These are phyloP conservation scores for Colletotrichum tanaceti DNA, from an alignment of 2,329 filamentous ascomycete species.

Conservation along the genomic window DNA sequence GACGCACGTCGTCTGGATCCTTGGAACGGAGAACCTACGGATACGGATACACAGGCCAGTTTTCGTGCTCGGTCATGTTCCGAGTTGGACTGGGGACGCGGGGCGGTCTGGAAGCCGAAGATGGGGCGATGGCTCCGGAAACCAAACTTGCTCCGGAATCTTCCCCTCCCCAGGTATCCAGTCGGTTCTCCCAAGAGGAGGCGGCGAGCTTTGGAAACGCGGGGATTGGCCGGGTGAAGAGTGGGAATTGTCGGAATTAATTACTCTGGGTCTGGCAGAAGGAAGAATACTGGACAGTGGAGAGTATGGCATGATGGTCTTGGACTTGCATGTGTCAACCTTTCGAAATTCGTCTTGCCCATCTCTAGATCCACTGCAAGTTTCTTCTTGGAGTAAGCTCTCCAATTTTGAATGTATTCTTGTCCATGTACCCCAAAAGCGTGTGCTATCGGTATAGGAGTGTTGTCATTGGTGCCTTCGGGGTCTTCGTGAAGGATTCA, in stretches of 20 bases:
- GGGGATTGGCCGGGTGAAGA: conserved; percentile 11
- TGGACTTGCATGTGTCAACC: neutral
- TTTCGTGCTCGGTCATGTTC: conserved; percentile 35
- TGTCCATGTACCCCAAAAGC: neutral
- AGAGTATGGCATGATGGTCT: neutral
- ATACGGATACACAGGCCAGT: neutral
- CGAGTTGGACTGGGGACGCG: conserved; percentile 10
- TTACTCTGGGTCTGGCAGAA: neutral
- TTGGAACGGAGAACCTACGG: no score
- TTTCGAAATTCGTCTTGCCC: neutral
- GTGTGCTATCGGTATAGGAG: no score
- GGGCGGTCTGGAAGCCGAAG: conserved; percentile 10
- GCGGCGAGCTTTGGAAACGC: conserved; percentile 24
- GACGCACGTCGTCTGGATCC: conserved; percentile 7
- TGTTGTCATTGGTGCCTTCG: neutral
- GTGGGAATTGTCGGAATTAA: conserved; percentile 2
- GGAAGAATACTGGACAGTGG: neutral
- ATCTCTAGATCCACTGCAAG: neutral
- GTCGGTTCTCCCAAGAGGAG: neutral
- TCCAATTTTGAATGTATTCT: neutral
- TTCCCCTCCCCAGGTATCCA: conserved; percentile 26
- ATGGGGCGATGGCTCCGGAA: conserved; percentile 13
- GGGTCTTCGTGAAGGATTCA: no score
- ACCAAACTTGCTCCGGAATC: conserved; percentile 14
- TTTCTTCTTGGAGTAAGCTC: neutral